Percentiles rank a stretch among this genome's conserved stretches.
These are phyloP conservation scores for Daedaleopsis nitida DNA, from an alignment of 768 basidiomycete genomes.

Conservation along the genomic window DNA sequence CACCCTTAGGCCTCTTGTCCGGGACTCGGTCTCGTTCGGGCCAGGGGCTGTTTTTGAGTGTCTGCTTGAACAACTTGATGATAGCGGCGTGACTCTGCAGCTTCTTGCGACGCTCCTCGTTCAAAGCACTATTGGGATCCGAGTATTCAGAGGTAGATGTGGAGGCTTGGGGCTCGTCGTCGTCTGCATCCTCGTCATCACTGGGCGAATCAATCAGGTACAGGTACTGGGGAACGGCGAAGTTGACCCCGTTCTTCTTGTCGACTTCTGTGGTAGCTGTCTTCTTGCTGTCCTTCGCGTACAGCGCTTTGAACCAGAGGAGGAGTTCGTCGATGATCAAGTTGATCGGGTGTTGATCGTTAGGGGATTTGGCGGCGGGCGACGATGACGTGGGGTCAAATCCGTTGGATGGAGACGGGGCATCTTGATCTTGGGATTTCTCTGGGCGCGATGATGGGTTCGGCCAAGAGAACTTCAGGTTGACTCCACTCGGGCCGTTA, in stretches of 20 bases:
- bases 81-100: neutral
- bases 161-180: neutral
- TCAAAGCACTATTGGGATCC: neutral
- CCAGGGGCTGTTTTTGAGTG: neutral
- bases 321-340: neutral
- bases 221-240: too few relatives aligned
- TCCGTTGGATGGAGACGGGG: too few relatives aligned
- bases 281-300: neutral
- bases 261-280: neutral
- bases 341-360: neutral
- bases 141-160: neutral
- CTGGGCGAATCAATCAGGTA: too few relatives aligned
- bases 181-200: too few relatives aligned
- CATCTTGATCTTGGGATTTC: too few relatives aligned
- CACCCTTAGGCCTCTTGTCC: neutral
- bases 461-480: too few relatives aligned
- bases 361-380: too few relatives aligned
- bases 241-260: neutral
- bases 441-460: too few relatives aligned
- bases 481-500: too few relatives aligned
- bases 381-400: too few relatives aligned
- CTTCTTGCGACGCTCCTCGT: neutral
- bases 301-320: conserved; percentile 1
- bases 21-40: neutral
- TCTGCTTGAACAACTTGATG: neutral